Conservation (phyloP, 257 asterid genomes). For the Lycium barbarum region DNA sequence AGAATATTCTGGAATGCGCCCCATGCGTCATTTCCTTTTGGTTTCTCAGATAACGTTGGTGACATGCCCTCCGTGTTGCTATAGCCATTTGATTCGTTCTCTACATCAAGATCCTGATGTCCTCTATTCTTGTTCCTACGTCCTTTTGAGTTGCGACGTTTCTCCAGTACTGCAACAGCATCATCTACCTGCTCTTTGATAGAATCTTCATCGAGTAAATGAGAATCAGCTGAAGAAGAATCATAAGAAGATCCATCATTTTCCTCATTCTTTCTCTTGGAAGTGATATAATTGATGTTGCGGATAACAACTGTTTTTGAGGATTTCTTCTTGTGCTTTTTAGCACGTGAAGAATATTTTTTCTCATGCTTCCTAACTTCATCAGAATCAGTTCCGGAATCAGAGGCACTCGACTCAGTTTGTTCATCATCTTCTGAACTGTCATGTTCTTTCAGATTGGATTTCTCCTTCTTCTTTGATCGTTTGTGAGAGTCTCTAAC, state of each 20-base stretch:
- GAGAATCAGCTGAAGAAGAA: slow-evolving; percentile 50
- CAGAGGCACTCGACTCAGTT: slow-evolving; percentile 57
- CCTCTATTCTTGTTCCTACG: slow-evolving; percentile 45
- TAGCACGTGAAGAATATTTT: slow-evolving; percentile 46
- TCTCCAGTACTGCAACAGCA: slow-evolving; percentile 64
- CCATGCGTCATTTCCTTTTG: slow-evolving; percentile 55
- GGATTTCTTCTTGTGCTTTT: slow-evolving; percentile 65
- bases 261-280: slow-evolving; percentile 62
- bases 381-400: slow-evolving; percentile 50
- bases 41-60: slow-evolving; percentile 44
- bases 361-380: slow-evolving; percentile 47
- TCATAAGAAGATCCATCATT: slow-evolving; percentile 55
- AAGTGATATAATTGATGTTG: slow-evolving; percentile 81
- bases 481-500: slow-evolving; percentile 41
- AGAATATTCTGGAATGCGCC: slow-evolving; percentile 77
- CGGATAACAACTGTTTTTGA: slow-evolving; percentile 86
- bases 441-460: slow-evolving; percentile 46
- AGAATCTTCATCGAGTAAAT: slow-evolving; percentile 57
- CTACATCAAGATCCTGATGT: slow-evolving; percentile 37
- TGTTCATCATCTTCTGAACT: slow-evolving; percentile 65
- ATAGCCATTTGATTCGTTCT: slow-evolving; percentile 44
- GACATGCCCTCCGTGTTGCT: slow-evolving; percentile 38
- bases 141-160: slow-evolving; percentile 43
- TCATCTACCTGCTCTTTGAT: slow-evolving; percentile 65
- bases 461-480: slow-evolving; percentile 55